Conservation (phyloP, 2,329 filamentous ascomycete genomes). For the Claviceps africana region DNA sequence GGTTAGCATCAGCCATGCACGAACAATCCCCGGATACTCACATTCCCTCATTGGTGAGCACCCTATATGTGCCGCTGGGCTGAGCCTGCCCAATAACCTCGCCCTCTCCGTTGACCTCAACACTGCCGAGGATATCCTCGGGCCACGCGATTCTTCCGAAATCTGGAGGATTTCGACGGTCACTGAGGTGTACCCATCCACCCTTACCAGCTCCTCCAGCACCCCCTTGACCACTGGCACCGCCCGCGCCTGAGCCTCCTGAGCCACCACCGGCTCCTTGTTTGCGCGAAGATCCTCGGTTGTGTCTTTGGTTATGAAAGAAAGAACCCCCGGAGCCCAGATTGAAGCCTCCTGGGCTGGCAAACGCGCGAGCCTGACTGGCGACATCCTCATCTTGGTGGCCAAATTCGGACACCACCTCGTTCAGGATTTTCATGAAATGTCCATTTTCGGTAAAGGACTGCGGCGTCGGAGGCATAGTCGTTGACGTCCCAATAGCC, state of each 20-base stretch:
- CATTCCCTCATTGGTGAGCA: constrained; percentile 54
- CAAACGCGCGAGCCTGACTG: constrained; percentile 45
- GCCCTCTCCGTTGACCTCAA: constrained; percentile 46
- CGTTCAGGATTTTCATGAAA: constrained; percentile 45
- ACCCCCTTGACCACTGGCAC: constrained; percentile 46
- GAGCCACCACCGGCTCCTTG: constrained; percentile 26
- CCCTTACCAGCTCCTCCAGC: constrained; percentile 45
- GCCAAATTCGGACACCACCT: constrained; percentile 41
- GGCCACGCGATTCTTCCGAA: constrained; percentile 56
- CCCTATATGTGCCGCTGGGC: constrained; percentile 47
- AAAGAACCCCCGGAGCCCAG: constrained; percentile 38
- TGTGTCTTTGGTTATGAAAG: constrained; percentile 28
- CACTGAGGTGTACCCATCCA: constrained; percentile 52
- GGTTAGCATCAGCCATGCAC: constrained; percentile 12
- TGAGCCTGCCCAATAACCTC: constrained; percentile 44
- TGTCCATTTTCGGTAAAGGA: constrained; percentile 45
- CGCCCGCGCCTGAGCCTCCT: constrained; percentile 34
- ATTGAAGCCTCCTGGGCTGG: constrained; percentile 39
- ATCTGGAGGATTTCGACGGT: constrained; percentile 48
- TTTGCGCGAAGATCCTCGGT: constrained; percentile 18
- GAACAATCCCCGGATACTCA: constrained; percentile 29
- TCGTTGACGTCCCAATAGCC: constrained; percentile 44
- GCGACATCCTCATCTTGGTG: constrained; percentile 40
- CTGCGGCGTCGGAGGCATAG: constrained; percentile 45
- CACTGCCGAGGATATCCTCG: constrained; percentile 55